Evolutionary conservation across 2,329 filamentous ascomycete genomes (phyloP).

Genomic region (Aureobasidium lini): DNA sequence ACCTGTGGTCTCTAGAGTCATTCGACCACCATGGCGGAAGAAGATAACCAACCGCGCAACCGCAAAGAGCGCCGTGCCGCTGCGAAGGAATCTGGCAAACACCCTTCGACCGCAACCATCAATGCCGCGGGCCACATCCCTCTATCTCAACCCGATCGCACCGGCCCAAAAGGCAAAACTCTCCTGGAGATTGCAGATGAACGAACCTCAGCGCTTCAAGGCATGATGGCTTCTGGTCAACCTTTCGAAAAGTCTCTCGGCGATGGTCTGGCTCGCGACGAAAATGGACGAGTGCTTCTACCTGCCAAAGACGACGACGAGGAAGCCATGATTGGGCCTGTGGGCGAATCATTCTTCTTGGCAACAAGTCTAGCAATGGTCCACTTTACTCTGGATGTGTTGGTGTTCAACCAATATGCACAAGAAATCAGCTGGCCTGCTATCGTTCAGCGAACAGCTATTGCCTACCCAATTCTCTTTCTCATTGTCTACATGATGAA

Average conservation of each 20-base stretch:
- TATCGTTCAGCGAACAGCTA: slow-evolving; percentile 46
- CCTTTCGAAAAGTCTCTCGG: slow-evolving; percentile 42
- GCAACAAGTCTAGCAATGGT: slow-evolving; percentile 58
- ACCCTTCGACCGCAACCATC: slow-evolving; percentile 25
- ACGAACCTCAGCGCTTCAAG: slow-evolving; percentile 33
- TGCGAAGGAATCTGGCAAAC: slow-evolving; percentile 29
- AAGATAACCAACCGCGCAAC: slow-evolving; percentile 29
- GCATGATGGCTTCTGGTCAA: slow-evolving; percentile 34
- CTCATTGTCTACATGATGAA: slow-evolving; percentile 39
- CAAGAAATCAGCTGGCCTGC: slow-evolving; percentile 54
- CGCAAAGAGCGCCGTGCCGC: slow-evolving; percentile 39
- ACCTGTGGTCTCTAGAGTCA: too few relatives aligned
- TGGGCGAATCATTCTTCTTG: slow-evolving; percentile 43
- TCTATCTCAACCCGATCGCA: slow-evolving; percentile 62
- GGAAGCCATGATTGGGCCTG: slow-evolving; percentile 38
- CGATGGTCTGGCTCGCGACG: slow-evolving; percentile 24
- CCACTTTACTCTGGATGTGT: slow-evolving; percentile 70
- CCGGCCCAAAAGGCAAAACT: slow-evolving; percentile 55
- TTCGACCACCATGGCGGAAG: neutral
- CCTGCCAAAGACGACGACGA: slow-evolving; percentile 25
- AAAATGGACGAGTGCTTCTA: slow-evolving; percentile 28
- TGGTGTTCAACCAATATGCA: slow-evolving; percentile 70
- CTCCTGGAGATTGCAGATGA: slow-evolving; percentile 67
- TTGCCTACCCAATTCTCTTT: slow-evolving; percentile 37
- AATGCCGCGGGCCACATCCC: slow-evolving; percentile 49